Percentiles rank a stretch among this genome's conserved stretches.
phyloP scores from a whole-genome alignment of 176 grass and related monocot species.

The Dactylis glomerata region DNA sequence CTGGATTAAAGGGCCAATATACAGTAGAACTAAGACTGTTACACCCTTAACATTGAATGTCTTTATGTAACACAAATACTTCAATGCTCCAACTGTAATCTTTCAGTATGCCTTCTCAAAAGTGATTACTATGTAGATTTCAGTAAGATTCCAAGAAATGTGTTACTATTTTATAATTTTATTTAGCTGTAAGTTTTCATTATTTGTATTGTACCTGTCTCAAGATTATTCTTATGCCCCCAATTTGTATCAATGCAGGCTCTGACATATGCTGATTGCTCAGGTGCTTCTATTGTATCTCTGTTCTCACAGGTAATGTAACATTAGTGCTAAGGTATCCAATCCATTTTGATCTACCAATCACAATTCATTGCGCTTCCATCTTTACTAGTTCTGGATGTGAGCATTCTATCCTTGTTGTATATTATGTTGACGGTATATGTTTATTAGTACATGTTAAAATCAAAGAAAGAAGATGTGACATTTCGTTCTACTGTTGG shows the following conservation, averaged over 20 bases:
- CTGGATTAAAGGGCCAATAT: not conserved
- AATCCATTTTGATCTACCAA: not conserved
- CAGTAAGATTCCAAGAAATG: not conserved
- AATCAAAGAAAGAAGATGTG: not conserved
- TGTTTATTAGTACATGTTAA: not conserved
- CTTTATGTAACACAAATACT: conserved; percentile 3
- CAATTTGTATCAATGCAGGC: conserved; percentile 51
- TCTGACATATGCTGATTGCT: conserved; percentile 71
- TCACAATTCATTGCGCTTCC: not conserved
- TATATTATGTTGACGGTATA: not conserved
- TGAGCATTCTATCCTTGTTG: not conserved
- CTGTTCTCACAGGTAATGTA: conserved; percentile 72
- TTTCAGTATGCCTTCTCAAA: not conserved
- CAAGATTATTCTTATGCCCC: not conserved
- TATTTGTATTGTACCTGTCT: conserved; percentile 8
- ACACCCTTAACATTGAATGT: not conserved
- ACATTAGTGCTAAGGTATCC: not conserved
- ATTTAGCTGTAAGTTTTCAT: conserved; percentile 10
- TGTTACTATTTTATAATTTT: not conserved
- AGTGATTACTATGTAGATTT: not conserved
- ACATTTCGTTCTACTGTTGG: not conserved
- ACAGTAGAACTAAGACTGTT: not conserved
- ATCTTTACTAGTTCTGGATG: not conserved
- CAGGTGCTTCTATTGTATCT: conserved; percentile 45
- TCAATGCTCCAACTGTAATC: conserved; percentile 7